A percentile compares a stretch with the other conserved stretches of the same genome.
Evolutionary conservation across 768 basidiomycete genomes (phyloP).

Genomic region (Rhizopogon rudus): DNA sequence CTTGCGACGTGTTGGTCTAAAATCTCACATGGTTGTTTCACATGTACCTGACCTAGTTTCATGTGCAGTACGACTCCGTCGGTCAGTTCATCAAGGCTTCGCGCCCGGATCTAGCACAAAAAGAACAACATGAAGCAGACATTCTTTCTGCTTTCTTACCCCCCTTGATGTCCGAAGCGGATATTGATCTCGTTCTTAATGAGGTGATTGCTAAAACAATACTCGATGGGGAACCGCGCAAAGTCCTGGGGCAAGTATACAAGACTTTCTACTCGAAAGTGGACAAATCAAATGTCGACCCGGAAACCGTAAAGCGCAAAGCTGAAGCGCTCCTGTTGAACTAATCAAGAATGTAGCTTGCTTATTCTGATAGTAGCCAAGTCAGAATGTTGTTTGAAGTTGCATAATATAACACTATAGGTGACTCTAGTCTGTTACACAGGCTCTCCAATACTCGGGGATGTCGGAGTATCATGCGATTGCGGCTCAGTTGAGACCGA

Average conservation of each 20-base stretch:
- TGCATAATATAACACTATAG: neutral
- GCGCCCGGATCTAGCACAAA: conserved; percentile 61
- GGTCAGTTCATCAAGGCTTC: conserved; percentile 49
- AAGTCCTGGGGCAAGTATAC: conserved; percentile 43
- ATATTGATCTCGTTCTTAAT: conserved; percentile 49
- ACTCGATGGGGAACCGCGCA: conserved; percentile 14
- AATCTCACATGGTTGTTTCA: neutral
- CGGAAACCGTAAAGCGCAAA: conserved; percentile 50
- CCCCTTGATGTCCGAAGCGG: conserved; percentile 48
- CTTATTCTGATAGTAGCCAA: neutral
- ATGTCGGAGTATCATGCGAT: neutral
- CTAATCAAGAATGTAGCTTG: neutral
- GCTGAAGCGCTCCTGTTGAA: conserved; percentile 35
- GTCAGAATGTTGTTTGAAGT: neutral
- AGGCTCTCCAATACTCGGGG: neutral
- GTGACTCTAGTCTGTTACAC: neutral
- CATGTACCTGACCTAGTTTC: conserved; percentile 5
- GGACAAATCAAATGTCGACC: conserved; percentile 55
- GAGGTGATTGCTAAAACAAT: conserved; percentile 30
- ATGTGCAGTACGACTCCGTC: conserved; percentile 52
- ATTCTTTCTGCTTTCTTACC: conserved; percentile 55
- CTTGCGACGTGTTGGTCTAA: conserved; percentile 48
- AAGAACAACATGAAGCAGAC: conserved; percentile 53
- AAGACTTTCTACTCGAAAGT: conserved; percentile 60
- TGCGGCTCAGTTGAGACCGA: neutral